Evolutionary conservation across 179 eudicot genomes (phyloP), one percentile per base, ranked within the genome.

Genomic region (Beta corolliflora): DNA sequence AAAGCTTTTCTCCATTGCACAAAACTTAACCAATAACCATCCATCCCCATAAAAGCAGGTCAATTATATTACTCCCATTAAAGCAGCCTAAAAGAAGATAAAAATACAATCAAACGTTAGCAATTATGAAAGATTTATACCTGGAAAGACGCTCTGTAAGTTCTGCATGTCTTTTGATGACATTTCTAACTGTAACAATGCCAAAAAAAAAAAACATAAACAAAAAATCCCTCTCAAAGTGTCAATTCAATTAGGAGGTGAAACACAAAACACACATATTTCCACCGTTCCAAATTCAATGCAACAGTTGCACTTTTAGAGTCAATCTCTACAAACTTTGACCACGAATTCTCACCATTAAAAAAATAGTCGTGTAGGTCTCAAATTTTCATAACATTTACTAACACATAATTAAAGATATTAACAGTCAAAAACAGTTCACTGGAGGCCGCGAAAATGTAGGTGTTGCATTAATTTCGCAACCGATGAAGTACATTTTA

Each of bases 71-170:
- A 16, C 63, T 58, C n/a, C n/a, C 21, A 4, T 4, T 58, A 14
- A 36, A 36, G 41, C 63, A 15, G n/a, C n/a, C 63, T 16, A 58
- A 58, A 58, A 58, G 19, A 58, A 16, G 29, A 61, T 61, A 19
- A 0, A 5, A 0, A 7, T n/a, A 61, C 11, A n/a, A n/a, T n/a
- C 29, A 9, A 21, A 18, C 53, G 2, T 36, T 16, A 45, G 15
- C 48, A 50, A 59, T 16, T 66, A 21, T 12, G 45, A 45, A 79
- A 13, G 61, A 23, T 25, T 54, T 19, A 50, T 89, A 93, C 97
- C 97, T 92, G 7, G 98, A 91, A 80, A 95, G 93, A 56, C 97
- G 92, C 74, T 95, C 97, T 9, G 98, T 82, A 60, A 95, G 84
- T 65, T 89, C 93, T 12, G 86, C 91, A 84, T 93, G 98, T 84